phyloP scores from a whole-genome alignment of 225 moss, liverwort and hornwort species.

The Straminergon stramineum region DNA sequence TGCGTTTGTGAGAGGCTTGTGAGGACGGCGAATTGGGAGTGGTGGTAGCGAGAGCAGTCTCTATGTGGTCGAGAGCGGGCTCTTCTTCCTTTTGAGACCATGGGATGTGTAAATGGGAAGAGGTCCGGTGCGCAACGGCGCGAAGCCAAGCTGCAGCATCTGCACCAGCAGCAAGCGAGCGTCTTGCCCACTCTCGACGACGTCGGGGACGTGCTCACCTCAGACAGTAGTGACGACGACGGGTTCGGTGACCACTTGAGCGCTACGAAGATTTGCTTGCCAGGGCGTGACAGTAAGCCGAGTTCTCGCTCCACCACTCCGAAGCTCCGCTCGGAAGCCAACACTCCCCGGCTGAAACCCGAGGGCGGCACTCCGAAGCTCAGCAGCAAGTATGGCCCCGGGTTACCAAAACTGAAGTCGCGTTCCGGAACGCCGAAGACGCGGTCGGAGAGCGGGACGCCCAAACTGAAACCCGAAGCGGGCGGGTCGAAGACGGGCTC shows the following conservation, averaged over 20 bases:
- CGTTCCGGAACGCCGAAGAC: conserved; percentile 15
- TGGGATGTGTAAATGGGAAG: conserved; percentile 58
- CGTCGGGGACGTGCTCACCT: conserved; percentile 21
- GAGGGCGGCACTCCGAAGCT: conserved; percentile 23
- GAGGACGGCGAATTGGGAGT: neutral
- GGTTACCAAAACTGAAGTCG: conserved; percentile 16
- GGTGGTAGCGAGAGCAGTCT: neutral
- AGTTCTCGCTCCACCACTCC: conserved; percentile 34
- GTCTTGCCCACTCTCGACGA: conserved; percentile 13
- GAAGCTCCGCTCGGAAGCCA: conserved; percentile 15
- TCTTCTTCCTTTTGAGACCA: neutral
- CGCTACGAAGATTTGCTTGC: neutral
- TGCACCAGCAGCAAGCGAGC: neutral
- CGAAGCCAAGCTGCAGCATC: conserved; percentile 14
- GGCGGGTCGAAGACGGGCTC: conserved; percentile 8
- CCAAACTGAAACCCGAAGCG: conserved; percentile 12
- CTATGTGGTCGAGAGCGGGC: neutral
- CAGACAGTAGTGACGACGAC: conserved; percentile 40
- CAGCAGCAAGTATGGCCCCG: neutral
- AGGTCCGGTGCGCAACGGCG: conserved; percentile 19
- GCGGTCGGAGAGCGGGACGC: neutral
- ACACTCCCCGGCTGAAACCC: conserved; percentile 23
- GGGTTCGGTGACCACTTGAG: neutral
- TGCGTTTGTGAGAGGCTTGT: neutral
- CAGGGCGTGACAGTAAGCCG: conserved; percentile 13